phyloP scores from a whole-genome alignment of 768 basidiomycete species.

The Agaricus sinodeliciosus region DNA sequence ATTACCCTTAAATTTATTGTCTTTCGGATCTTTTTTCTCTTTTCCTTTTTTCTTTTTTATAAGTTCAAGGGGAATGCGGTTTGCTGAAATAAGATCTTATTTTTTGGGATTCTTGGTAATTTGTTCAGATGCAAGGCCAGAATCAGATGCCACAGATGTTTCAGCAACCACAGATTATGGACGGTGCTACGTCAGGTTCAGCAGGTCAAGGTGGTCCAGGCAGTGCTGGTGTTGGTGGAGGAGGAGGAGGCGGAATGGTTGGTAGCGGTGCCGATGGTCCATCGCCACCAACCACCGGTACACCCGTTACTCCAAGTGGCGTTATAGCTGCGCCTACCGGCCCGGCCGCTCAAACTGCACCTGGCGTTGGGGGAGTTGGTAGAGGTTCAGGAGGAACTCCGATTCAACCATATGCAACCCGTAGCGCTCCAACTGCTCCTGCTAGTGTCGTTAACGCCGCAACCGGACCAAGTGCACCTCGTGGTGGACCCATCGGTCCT shows the following conservation, averaged over 20 bases:
- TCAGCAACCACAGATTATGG: conserved; percentile 39
- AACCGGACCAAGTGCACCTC: conserved; percentile 29
- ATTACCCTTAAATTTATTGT: neutral
- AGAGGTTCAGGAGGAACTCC: conserved; percentile 19
- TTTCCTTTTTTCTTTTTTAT: conserved; percentile 5
- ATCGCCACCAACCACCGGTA: neutral
- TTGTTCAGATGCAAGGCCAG: conserved; percentile 39
- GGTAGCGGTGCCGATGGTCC: neutral
- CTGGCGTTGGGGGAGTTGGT: neutral
- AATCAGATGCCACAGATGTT: conserved; percentile 57
- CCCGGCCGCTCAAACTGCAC: neutral
- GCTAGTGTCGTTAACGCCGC: neutral
- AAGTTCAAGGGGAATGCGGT: neutral
- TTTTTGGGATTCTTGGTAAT: neutral
- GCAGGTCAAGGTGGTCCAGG: conserved; percentile 32
- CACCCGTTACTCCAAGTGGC: conserved; percentile 2
- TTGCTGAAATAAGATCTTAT: conserved; percentile 11
- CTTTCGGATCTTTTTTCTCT: conserved; percentile 11
- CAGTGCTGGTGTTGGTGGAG: conserved; percentile 12
- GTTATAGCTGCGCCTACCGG: neutral
- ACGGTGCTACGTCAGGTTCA: conserved; percentile 21
- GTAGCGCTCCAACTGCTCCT: conserved; percentile 19
- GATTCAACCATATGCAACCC: conserved; percentile 1
- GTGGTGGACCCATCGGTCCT: conserved; percentile 33
- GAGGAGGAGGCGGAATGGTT: neutral